Evolutionary conservation across 129 eudicot species (phyloP).

Genomic region (Saussurea involucrata): DNA sequence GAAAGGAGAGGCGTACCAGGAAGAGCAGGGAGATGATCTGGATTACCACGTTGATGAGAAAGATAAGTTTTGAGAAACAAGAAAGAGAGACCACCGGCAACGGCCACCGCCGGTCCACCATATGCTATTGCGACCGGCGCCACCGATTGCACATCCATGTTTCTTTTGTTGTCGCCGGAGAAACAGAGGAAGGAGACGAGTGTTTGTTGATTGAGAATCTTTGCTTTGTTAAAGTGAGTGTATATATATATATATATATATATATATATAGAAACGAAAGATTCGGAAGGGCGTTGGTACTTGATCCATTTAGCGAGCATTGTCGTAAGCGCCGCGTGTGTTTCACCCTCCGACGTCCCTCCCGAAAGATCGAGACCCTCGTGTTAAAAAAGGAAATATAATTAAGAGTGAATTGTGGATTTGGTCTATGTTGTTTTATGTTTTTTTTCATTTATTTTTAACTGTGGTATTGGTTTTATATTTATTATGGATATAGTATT

Average conservation of each 20-base stretch:
- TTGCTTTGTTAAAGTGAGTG: background rate
- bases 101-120: slow-evolving; percentile 59
- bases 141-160: slow-evolving; percentile 34
- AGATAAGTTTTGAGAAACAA: slow-evolving; percentile 24
- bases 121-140: slow-evolving; percentile 41
- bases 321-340: background rate
- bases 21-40: slow-evolving; percentile 20
- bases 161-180: background rate
- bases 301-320: background rate
- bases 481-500: no score
- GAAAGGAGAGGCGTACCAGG: slow-evolving; percentile 17
- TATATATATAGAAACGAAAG: background rate
- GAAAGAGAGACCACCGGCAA: slow-evolving; percentile 32
- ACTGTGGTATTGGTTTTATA: no score
- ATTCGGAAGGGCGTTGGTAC: background rate
- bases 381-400: no score
- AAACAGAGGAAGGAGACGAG: background rate
- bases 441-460: no score
- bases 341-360: background rate
- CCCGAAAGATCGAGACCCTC: background rate
- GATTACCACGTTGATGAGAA: slow-evolving; percentile 14
- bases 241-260: background rate
- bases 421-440: no score
- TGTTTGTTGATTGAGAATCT: background rate
- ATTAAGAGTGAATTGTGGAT: no score